phyloP scores from a whole-genome alignment of 768 basidiomycete genomes.

The Tylopilus intermedius region DNA sequence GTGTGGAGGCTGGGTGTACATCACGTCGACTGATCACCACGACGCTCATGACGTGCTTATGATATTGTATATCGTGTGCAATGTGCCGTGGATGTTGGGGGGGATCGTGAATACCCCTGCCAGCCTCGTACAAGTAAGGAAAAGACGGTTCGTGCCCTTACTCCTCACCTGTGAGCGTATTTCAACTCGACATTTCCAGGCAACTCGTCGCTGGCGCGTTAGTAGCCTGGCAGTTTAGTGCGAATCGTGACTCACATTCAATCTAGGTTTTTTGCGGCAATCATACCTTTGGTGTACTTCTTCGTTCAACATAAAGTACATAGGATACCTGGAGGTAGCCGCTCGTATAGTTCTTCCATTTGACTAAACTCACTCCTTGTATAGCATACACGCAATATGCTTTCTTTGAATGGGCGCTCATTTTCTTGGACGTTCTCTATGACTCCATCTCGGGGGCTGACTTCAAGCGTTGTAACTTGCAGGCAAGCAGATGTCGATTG shows the following conservation, averaged over 20 bases:
- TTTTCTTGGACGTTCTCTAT: slow-evolving; percentile 65
- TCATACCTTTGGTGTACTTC: slow-evolving; percentile 75
- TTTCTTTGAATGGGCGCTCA: slow-evolving; percentile 85
- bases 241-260: slow-evolving; percentile 2
- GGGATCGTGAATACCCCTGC: slow-evolving; percentile 53
- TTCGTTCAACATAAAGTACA: slow-evolving; percentile 84
- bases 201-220: slow-evolving; percentile 50
- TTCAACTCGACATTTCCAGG: slow-evolving; percentile 31
- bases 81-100: slow-evolving; percentile 86
- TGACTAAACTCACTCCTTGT: neutral
- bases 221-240: neutral
- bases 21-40: slow-evolving; percentile 81
- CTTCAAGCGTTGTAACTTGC: slow-evolving; percentile 47
- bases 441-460: slow-evolving; percentile 65
- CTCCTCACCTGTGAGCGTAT: neutral
- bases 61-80: slow-evolving; percentile 80
- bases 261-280: slow-evolving; percentile 61
- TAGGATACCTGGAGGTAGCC: slow-evolving; percentile 68
- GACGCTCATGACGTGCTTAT: slow-evolving; percentile 83
- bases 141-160: slow-evolving; percentile 44
- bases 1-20: slow-evolving; percentile 95
- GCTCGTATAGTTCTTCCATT: neutral
- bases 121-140: slow-evolving; percentile 36
- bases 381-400: slow-evolving; percentile 82
- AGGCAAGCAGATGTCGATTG: slow-evolving; percentile 35